Base-by-base conservation (phyloP, 1,284 basidiomycete species). In the Wallemia mellicola region DNA sequence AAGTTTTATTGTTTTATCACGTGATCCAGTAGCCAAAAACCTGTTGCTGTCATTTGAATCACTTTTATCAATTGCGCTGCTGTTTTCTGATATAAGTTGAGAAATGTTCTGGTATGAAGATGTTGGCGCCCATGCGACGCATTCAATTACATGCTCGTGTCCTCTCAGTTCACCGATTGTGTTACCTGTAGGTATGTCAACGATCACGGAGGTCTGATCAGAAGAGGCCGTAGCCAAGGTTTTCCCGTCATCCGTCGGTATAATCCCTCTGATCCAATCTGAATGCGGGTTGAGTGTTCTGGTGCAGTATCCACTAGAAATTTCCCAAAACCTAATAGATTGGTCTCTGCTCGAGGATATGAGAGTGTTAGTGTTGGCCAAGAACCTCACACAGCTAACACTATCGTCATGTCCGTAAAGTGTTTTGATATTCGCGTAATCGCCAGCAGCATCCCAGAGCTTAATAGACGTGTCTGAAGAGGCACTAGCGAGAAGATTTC, bases 341-440 rank as follows among this genome's bases (percentile, higher is more conserved):
- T 79, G 78, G 68, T 92, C 87, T 67, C 88, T 75, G 67, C 85
- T 87, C 1, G 86, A 84, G 58, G 82, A 85, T 61, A 89, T 79
- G 62, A 92, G 76, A 63, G 77, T 76, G 66, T 82, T 81, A 67
- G 87, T 87, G 24, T 82, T 81, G 0, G 85, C 85, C 66, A 89
- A 73, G 67, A 91, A 92, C 15, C 80, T 76, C 1, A 83, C 86
- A 22, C 79, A 79, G 9, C 86, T 88, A 38, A 92, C 82, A 22
- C 83, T 81, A 68, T 92, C 88, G 68, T 92, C 87, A 67, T 92
- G 87, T 1, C 86, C 88, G 61, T 83, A 80, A 59, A 92, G 73
- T 2, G 87, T 89, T 69, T 84, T 84, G 59, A 76, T 76, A 67
- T 87, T 88, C 70, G 83, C 86, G 76, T 86, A 89, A 63, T 87